These are phyloP conservation scores for Fonsecaea erecta DNA, from an alignment of 2,329 filamentous ascomycete species.

Conservation along the genomic window DNA sequence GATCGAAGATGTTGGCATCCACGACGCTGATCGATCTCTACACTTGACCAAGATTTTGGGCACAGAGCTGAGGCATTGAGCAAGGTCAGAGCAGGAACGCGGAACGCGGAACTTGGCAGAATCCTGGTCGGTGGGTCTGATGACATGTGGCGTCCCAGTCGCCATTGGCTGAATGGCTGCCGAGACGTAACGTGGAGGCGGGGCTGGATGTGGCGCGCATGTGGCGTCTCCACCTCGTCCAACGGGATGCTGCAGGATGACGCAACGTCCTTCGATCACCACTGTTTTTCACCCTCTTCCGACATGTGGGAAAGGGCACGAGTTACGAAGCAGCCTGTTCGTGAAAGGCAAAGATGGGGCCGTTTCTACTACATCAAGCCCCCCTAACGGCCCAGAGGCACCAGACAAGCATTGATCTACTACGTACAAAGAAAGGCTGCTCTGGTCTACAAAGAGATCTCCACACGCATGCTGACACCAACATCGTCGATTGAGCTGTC, in stretches of 20 bases:
- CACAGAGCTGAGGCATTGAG: not conserved
- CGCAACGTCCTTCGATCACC: not conserved
- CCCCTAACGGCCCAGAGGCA: not conserved
- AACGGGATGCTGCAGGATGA: not conserved
- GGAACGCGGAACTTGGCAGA: slow-evolving; percentile 28
- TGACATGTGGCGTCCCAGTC: not conserved
- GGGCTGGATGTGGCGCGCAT: not conserved
- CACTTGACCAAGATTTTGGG: slow-evolving; percentile 20
- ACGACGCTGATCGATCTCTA: slow-evolving; percentile 6
- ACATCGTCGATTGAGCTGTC: not conserved
- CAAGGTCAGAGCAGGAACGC: not conserved
- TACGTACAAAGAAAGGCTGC: not conserved
- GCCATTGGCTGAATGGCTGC: not conserved
- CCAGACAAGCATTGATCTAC: not conserved
- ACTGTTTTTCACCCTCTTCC: not conserved
- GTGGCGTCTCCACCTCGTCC: not conserved
- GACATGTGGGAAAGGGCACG: not conserved
- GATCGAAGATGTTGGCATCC: not conserved
- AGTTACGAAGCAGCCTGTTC: not conserved
- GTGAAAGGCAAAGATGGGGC: not conserved
- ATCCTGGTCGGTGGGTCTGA: slow-evolving; percentile 24
- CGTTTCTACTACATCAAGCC: too few species aligned
- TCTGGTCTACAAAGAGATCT: not conserved
- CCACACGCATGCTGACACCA: not conserved
- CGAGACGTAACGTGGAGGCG: not conserved